Evolutionary conservation across 768 basidiomycete genomes (phyloP).

Genomic region (Candolleomyces aberdarensis): DNA sequence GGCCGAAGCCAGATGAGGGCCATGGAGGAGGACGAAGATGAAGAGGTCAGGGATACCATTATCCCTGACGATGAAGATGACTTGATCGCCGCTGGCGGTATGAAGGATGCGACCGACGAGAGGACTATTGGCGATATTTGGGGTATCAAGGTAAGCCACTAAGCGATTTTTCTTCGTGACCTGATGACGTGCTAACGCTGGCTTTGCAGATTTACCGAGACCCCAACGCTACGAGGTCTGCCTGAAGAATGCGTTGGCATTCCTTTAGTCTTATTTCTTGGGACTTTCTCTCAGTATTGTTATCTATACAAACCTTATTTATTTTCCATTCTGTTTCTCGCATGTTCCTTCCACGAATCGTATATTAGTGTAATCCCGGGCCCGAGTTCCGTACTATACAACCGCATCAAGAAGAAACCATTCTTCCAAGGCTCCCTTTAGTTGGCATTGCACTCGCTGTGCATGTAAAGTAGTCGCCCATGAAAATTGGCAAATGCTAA

Average conservation of each 20-base stretch:
- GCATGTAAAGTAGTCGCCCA: no score
- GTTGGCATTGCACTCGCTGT: no score
- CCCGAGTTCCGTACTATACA: no score
- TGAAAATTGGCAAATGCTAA: no score
- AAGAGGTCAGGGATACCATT: constrained; percentile 7
- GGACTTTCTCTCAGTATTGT: no score
- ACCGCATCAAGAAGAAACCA: no score
- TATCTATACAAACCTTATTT: no score
- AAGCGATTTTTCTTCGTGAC: not conserved
- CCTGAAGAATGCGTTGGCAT: constrained; percentile 12
- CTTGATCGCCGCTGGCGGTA: constrained; percentile 8
- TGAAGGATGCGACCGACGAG: constrained; percentile 19
- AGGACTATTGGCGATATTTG: constrained; percentile 65
- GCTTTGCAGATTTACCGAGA: constrained; percentile 43
- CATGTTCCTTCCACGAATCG: no score
- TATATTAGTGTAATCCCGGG: no score
- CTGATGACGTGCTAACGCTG: constrained; percentile 4
- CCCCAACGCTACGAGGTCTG: constrained; percentile 39
- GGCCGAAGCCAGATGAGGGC: constrained; percentile 2
- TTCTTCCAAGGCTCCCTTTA: no score
- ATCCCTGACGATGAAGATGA: constrained; percentile 12
- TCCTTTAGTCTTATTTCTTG: no score
- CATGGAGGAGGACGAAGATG: constrained; percentile 6
- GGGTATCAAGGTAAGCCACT: constrained; percentile 59
- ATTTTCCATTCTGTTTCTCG: no score